Evolutionary conservation across 176 grass and related monocot species (phyloP), one percentile per base, ranked within the genome.

Genomic region (Calamus simplicifolius): DNA sequence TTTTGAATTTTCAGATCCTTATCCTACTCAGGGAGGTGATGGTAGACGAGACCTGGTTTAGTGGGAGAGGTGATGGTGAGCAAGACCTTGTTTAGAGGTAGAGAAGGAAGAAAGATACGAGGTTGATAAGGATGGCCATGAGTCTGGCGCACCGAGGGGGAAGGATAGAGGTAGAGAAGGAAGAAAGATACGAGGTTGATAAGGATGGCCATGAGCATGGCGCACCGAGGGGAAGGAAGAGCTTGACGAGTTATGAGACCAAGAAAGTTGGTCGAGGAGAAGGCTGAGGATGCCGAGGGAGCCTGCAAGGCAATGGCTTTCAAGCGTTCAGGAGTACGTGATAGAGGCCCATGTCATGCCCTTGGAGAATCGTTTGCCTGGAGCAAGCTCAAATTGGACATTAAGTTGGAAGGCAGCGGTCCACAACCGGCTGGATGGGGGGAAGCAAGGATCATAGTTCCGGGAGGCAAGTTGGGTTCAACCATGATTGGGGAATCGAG

Each of bases 391-490:
- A 25, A 30, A 3, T 48, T n/a, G 53, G 61, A 81, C 84, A 51
- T 52, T 54, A 7, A 77, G 81, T 12, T 71, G 70, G 57, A 3
- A 81, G 77, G 85, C 81, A 78, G 4, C 57, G 59, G 62, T 89
- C 69, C 48, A 75, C 85, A 27, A 68, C 77, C 25, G 57, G 85
- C 61, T 89, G 85, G 77, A 84, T 77, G 8, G 85, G 81, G 81
- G n/a, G n/a, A 81, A 89, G 72, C 77, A 81, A 5, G 77, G 69
- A 68, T 81, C 81, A 28, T 89, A 89, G 66, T 89, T 89, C 61
- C 85, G 81, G 7, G 52, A 78, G 23, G 23, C 63, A 81, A 89
- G 21, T 1, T 23, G 21, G 19, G 4, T 13, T 7, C 1, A 12
- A 1, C 3, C 12, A 10, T 43, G 8, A 7, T 43, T 23, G 0